These are phyloP conservation scores for Xylaria sp. DNA, from an alignment of 2,329 filamentous ascomycete species.

Conservation along the genomic window DNA sequence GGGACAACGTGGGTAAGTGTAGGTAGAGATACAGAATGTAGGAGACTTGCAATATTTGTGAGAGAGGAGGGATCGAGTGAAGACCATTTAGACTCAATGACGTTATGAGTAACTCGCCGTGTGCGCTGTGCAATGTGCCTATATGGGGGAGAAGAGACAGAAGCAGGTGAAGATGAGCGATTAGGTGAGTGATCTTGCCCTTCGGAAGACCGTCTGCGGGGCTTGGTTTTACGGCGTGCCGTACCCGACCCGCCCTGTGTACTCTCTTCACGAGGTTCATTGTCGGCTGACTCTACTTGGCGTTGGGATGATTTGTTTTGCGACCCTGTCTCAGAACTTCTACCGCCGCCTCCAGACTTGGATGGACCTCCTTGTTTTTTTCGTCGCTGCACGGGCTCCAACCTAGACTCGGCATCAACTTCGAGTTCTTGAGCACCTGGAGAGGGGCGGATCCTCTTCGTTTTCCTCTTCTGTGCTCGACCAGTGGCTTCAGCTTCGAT, in stretches of 20 bases:
- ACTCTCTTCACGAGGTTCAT: slow-evolving; percentile 11
- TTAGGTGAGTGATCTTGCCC: slow-evolving; percentile 30
- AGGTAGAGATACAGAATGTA: slow-evolving; percentile 69
- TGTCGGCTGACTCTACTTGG: slow-evolving; percentile 29
- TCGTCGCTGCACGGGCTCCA: slow-evolving; percentile 2
- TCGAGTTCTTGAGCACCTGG: slow-evolving; percentile 34
- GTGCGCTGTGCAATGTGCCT: slow-evolving; percentile 63
- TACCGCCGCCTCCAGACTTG: slow-evolving; percentile 30
- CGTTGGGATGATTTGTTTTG: slow-evolving; percentile 33
- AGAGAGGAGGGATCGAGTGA: slow-evolving; percentile 66
- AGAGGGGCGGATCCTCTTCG: slow-evolving; percentile 47
- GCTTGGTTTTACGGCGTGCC: slow-evolving; percentile 16
- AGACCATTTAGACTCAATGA: slow-evolving; percentile 76
- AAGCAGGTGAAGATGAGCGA: slow-evolving; percentile 45
- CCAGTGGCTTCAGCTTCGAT: slow-evolving; percentile 24
- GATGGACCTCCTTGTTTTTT: slow-evolving; percentile 43
- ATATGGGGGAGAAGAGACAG: slow-evolving; percentile 53
- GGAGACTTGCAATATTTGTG: slow-evolving; percentile 64
- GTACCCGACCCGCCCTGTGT: slow-evolving; percentile 9
- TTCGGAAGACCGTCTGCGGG: slow-evolving; percentile 25
- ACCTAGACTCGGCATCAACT: slow-evolving; percentile 27
- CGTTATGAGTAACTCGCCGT: slow-evolving; percentile 67
- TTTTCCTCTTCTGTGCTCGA: slow-evolving; percentile 25
- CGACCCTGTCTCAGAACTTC: slow-evolving; percentile 28
- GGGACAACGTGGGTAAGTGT: slow-evolving; percentile 67